phyloP scores from a whole-genome alignment of 75 land plant genomes.

The Pinus taeda region DNA sequence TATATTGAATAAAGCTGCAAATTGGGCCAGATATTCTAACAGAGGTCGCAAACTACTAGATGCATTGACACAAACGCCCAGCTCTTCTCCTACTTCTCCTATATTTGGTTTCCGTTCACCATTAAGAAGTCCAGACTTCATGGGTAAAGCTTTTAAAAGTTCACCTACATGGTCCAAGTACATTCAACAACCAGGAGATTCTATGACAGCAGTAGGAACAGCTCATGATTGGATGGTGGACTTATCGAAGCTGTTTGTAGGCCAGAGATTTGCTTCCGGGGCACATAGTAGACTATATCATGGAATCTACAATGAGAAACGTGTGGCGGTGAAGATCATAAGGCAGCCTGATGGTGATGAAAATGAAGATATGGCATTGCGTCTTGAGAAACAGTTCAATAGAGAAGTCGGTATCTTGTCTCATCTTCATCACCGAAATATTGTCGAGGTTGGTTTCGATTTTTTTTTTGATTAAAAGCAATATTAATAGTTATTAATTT shows the following conservation, averaged over 20 bases:
- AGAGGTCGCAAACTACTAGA: neutral
- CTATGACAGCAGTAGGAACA: conserved; percentile 48
- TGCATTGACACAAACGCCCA: neutral
- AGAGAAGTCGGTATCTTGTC: conserved; percentile 55
- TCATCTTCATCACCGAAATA: conserved; percentile 57
- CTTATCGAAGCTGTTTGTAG: conserved; percentile 73
- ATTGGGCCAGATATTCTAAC: neutral
- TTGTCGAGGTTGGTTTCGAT: conserved; percentile 53
- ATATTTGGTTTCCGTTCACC: neutral
- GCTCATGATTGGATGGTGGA: conserved; percentile 63
- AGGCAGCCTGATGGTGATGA: conserved; percentile 83
- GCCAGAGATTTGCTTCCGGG: conserved; percentile 81
- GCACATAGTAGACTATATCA: conserved; percentile 87
- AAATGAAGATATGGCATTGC: conserved; percentile 40
- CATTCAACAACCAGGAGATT: conserved; percentile 43
- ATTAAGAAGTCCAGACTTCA: conserved; percentile 1
- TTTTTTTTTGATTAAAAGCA: neutral
- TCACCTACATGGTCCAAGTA: conserved; percentile 42
- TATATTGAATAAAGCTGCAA: neutral
- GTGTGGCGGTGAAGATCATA: conserved; percentile 87
- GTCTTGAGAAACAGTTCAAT: conserved; percentile 53
- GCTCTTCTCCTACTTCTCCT: neutral
- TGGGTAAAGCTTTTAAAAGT: neutral
- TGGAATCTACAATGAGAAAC: conserved; percentile 71
- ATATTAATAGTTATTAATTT: neutral